These are phyloP conservation scores for Coniosporium tulheliwenetii DNA, from an alignment of 2,329 filamentous ascomycete genomes.

Conservation along the genomic window DNA sequence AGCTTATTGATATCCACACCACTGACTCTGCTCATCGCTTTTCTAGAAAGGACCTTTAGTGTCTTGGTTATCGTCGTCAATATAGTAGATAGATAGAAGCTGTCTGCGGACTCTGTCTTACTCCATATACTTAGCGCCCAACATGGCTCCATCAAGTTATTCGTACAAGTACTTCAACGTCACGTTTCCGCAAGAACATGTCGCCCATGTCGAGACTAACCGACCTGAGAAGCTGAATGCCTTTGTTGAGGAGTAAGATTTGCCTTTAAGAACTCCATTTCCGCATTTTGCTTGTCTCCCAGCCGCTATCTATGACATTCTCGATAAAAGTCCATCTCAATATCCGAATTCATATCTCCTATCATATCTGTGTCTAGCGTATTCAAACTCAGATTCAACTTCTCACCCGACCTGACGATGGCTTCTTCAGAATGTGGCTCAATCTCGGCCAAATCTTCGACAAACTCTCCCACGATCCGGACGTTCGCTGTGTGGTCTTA, in stretches of 20 bases:
- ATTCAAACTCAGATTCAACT: neutral
- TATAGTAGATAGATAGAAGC: no score
- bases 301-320: neutral
- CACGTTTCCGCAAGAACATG: constrained; percentile 52
- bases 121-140: no score
- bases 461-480: constrained; percentile 53
- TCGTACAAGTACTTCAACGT: constrained; percentile 55
- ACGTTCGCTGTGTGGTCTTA: constrained; percentile 63
- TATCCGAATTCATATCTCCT: neutral
- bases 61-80: no score
- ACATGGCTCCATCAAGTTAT: neutral
- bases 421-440: constrained; percentile 53
- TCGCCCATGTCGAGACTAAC: constrained; percentile 89
- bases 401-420: neutral
- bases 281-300: constrained; percentile 1
- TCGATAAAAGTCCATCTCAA: neutral
- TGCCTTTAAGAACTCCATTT: constrained; percentile 3
- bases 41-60: no score
- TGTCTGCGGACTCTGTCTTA: no score
- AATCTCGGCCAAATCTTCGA: constrained; percentile 62
- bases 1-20: no score
- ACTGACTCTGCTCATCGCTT: no score
- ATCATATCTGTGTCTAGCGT: neutral
- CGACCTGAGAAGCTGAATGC: constrained; percentile 76
- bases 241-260: constrained; percentile 49